Evolutionary conservation across 2,329 filamentous ascomycete genomes (phyloP), one percentile per base, ranked within the genome.

Genomic region (Aspergillus oerlinghausenensis): DNA sequence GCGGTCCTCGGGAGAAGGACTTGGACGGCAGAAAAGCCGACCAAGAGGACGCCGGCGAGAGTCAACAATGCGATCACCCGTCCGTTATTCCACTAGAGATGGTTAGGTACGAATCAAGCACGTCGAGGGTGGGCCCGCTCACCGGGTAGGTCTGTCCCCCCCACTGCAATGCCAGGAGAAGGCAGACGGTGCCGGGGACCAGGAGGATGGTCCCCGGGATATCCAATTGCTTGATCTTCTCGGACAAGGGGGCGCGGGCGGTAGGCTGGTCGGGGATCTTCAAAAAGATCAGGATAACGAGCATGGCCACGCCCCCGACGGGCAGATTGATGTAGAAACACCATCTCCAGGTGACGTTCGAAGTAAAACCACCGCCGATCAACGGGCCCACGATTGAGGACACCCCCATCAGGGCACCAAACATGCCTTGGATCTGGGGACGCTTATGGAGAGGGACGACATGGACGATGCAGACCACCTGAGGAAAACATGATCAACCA

Each of bases 261-360:
- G 7, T 49, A 4, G 35, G 17, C 11, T 11, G 11, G 11, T 11
- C 35, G 35, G 28, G 57, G 52, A 9, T 58, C 56, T 1, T 55
- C 48, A 19, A 65, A 55, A 61, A 65, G 42, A 70, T 56, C 25
- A 68, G 17, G n/a, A 71, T 49, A 11, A 68, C 47, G 11, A 63
- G 19, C 8, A 60, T 57, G 3, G 65, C 59, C 1, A 64, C 43
- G 2, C 53, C 63, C 1, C 70, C 69, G 38, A 83, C 75, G 0
- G 81, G 81, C 1, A 84, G 69, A 60, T 84, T 83, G 66, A 83
- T 81, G 55, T 78, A 80, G 68, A 80, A 79, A 60, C 70, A 81
- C 77, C 78, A 80, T 11, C 79, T 65, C 78, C 79, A 80, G n/a
- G 75, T 73, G 4, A 71, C 57, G 40, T 65, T 54, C 25, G 70